phyloP scores from a whole-genome alignment of 169 alveolate species.

The Cardiosporidium cionae region DNA sequence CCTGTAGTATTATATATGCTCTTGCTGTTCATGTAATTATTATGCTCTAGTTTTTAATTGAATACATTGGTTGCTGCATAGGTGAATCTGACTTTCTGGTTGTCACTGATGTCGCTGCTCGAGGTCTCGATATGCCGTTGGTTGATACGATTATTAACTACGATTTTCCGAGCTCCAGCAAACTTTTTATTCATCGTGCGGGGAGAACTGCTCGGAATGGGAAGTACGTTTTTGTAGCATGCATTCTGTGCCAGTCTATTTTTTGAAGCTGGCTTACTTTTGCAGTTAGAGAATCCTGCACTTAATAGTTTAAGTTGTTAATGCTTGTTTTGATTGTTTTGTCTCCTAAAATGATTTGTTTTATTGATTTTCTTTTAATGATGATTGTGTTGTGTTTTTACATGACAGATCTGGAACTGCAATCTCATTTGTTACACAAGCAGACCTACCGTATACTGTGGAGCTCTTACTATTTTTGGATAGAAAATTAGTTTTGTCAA shows the following conservation, averaged over 20 bases:
- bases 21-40: background rate
- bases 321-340: no score
- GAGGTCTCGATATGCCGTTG: slow-evolving; percentile 91
- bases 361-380: background rate
- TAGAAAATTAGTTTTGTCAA: slow-evolving; percentile 1
- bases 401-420: slow-evolving; percentile 12
- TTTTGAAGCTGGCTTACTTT: no score
- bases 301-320: no score
- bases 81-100: slow-evolving; percentile 55
- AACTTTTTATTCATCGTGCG: slow-evolving; percentile 95
- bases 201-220: slow-evolving; percentile 99
- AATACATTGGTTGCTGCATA: background rate
- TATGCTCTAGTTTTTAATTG: background rate
- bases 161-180: slow-evolving; percentile 88
- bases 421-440: slow-evolving; percentile 41
- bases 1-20: background rate
- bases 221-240: background rate
- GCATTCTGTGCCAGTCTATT: no score
- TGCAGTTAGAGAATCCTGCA: no score
- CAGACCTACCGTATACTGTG: slow-evolving; percentile 57
- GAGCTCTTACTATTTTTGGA: slow-evolving; percentile 51
- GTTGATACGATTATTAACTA: slow-evolving; percentile 84
- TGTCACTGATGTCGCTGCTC: slow-evolving; percentile 98
- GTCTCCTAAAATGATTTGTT: background rate
- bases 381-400: background rate